Base-by-base conservation (phyloP, 208 protist genomes). In the Trypanosoma grayi region DNA sequence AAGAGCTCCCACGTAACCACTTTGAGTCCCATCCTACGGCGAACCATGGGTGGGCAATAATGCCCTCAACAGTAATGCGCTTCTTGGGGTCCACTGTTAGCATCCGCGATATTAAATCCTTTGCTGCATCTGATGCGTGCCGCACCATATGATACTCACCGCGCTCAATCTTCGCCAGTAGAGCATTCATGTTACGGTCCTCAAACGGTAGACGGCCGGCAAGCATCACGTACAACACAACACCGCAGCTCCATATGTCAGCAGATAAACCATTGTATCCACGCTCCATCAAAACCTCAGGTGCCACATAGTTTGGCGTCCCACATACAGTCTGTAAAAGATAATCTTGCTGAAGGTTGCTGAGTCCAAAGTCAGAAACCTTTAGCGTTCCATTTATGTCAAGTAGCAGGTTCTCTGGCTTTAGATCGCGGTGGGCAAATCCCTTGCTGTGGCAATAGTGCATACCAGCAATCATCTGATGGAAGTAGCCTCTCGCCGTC, bases 181-280 rank as follows among this genome's bases (percentile, higher is more conserved):
- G 31, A 2, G 33, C 44, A 31, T 81, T 65, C 44, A 72, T 48
- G 16, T 73, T 82, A 31, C 63, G 53, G 37, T 75, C 53, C 41
- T 82, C 87, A 69, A 95, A 95, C 11, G 89, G 88, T 24, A 87
- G 61, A 1, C 66, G 48, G 27, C 85, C 88, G 18, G 77, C 58
- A 47, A 95, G 50, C 83, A 95, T 92, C 63, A 93, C 88, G 65
- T 94, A 98, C 8, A 95, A 44, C 3, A 98, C 45, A 2, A 94
- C 87, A 44, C 95, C 95, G 44, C 90, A 81, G 14, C 73, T 77
- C 94, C 95, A 98, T 79, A 89, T 96, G 62, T 98, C 95, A 7
- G 96, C 88, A 20, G 77, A 73, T 31, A 87, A 83, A 11, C 87
- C 88, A 73, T 97, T 83, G 2, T 77, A 79, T 18, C 70, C 70